These are phyloP conservation scores for Trichoderma hamatum DNA, from an alignment of 2,329 filamentous ascomycete species.

Conservation along the genomic window DNA sequence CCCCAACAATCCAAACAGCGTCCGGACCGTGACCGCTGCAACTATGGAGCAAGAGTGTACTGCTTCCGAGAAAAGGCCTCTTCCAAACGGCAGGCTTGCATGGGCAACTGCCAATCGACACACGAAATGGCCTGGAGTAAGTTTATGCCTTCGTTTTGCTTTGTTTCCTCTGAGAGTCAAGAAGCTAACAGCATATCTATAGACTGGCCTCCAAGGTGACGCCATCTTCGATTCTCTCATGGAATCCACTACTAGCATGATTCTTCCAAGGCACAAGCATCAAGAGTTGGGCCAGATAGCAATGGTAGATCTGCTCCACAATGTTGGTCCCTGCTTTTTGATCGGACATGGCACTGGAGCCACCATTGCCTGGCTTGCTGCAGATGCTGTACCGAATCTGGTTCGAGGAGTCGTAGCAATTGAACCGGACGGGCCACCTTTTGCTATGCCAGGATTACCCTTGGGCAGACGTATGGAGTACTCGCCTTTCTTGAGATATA, in stretches of 20 bases:
- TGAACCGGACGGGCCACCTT: slow-evolving; percentile 59
- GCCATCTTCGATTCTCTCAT: slow-evolving; percentile 53
- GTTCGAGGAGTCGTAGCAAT: slow-evolving; percentile 54
- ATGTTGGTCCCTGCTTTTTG: slow-evolving; percentile 47
- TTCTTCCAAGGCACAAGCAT: slow-evolving; percentile 35
- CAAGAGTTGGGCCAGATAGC: slow-evolving; percentile 41
- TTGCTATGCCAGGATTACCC: slow-evolving; percentile 33
- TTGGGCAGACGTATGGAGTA: slow-evolving; percentile 28
- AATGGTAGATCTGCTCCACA: slow-evolving; percentile 47
- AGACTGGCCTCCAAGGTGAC: slow-evolving; percentile 48
- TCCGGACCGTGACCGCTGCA: slow-evolving; percentile 29
- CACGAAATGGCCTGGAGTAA: slow-evolving; percentile 46
- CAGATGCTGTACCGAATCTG: slow-evolving; percentile 51
- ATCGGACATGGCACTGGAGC: slow-evolving; percentile 56
- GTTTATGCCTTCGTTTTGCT: not conserved
- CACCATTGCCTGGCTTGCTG: slow-evolving; percentile 50
- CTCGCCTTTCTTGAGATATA: slow-evolving; percentile 32
- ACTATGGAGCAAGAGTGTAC: slow-evolving; percentile 41
- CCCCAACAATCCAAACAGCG: slow-evolving; percentile 26
- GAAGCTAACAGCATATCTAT: slow-evolving; percentile 12
- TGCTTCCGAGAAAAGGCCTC: slow-evolving; percentile 31
- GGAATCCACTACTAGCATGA: slow-evolving; percentile 45
- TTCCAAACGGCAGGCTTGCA: slow-evolving; percentile 13
- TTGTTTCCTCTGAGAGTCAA: not conserved
- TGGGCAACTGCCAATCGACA: slow-evolving; percentile 39